Evolutionary conservation across 2,329 filamentous ascomycete genomes (phyloP).

Genomic region (Claviceps sorghi): DNA sequence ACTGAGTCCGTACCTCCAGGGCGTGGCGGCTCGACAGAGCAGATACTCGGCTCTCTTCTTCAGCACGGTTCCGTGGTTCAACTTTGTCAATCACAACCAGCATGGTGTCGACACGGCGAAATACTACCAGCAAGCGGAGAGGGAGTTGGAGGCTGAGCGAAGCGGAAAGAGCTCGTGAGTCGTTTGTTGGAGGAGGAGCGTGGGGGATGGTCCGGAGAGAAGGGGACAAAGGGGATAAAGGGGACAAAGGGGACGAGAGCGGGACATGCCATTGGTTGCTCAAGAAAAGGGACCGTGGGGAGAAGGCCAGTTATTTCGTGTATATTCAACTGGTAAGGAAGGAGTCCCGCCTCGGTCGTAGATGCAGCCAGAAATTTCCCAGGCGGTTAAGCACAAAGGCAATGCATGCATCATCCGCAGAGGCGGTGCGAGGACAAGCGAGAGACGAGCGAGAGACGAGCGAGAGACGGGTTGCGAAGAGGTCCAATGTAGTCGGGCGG

Average conservation of each 20-base stretch:
- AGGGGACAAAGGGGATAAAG: background rate
- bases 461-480: no score
- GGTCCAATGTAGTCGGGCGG: no score
- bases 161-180: conserved; percentile 2
- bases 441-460: no score
- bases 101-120: conserved; percentile 97
- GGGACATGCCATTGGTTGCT: no score
- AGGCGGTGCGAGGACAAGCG: no score
- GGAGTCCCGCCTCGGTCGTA: conserved; percentile 9
- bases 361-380: background rate
- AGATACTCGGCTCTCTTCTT: conserved; percentile 76
- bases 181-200: background rate
- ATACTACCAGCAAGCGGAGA: conserved; percentile 92
- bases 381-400: background rate
- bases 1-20: conserved; percentile 81
- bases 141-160: conserved; percentile 71
- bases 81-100: conserved; percentile 92
- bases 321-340: conserved; percentile 4
- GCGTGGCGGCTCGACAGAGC: conserved; percentile 81
- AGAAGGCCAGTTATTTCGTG: background rate
- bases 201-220: background rate
- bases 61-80: conserved; percentile 87
- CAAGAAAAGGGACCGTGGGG: background rate
- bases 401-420: background rate
- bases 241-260: background rate